Percentiles rank a stretch among this genome's conserved stretches.
phyloP scores from a whole-genome alignment of 2,329 filamentous ascomycete species.

The Coleophoma crateriformis region DNA sequence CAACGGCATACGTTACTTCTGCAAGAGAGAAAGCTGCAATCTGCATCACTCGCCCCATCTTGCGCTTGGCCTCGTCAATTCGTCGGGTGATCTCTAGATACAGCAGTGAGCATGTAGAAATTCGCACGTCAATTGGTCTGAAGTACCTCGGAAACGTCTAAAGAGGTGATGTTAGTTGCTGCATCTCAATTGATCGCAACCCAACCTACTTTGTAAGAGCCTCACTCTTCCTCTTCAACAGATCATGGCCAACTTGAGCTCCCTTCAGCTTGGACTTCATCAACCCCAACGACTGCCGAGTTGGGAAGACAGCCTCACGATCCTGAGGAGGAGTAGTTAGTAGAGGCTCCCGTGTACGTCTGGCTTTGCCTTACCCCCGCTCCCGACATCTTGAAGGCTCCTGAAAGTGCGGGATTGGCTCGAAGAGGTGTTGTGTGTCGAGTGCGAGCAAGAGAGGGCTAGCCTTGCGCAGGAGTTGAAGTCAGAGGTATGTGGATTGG shows the following conservation, averaged over 20 bases:
- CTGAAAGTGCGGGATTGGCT: constrained; percentile 20
- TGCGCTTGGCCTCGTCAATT: constrained; percentile 98
- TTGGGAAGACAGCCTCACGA: constrained; percentile 94
- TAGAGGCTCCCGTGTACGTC: constrained; percentile 3
- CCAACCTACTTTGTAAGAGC: constrained; percentile 82
- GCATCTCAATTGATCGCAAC: constrained; percentile 7
- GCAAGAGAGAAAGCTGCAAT: constrained; percentile 96
- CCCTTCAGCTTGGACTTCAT: constrained; percentile 99
- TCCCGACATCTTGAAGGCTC: constrained; percentile 41
- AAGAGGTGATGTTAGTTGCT: constrained; percentile 18
- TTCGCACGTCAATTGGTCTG: too few species aligned
- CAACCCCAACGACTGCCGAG: constrained; percentile 88
- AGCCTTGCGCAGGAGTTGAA: too few species aligned
- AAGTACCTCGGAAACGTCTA: constrained; percentile 81
- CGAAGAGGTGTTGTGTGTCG: too few species aligned
- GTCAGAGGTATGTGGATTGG: too few species aligned
- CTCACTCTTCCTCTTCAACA: constrained; percentile 97
- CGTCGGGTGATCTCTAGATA: constrained; percentile 83
- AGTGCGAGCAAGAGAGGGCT: too few species aligned
- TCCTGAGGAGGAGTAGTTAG: constrained; percentile 50
- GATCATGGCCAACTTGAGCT: constrained; percentile 82
- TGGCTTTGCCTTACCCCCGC: constrained; percentile 34
- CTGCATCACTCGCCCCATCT: constrained; percentile 99
- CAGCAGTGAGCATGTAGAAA: too few species aligned
- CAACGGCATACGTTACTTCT: constrained; percentile 95